Evolutionary conservation across 768 basidiomycete species (phyloP).

Genomic region (Gloeopeniophorella convolvens): DNA sequence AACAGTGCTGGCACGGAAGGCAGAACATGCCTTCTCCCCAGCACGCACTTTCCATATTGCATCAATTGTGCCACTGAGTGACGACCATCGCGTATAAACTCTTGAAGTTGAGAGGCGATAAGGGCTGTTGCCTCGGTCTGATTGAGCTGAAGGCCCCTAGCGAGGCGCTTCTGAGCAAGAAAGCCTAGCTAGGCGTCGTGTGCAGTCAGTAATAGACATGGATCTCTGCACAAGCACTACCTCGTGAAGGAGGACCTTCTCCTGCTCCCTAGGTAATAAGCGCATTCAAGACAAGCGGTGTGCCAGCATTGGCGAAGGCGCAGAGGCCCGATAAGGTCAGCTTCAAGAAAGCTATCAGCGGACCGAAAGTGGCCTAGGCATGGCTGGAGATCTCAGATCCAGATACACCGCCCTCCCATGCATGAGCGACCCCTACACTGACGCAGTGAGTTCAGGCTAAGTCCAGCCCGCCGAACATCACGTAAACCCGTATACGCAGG

Average conservation of each 20-base stretch:
- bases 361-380: too few relatives aligned
- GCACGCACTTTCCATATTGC: slow-evolving; percentile 83
- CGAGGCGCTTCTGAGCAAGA: slow-evolving; percentile 90
- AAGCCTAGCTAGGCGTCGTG: slow-evolving; percentile 57
- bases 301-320: too few relatives aligned
- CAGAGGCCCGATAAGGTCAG: too few relatives aligned
- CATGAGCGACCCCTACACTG: too few relatives aligned
- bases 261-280: slow-evolving; percentile 67
- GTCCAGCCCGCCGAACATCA: too few relatives aligned
- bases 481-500: too few relatives aligned
- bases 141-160: slow-evolving; percentile 87
- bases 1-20: slow-evolving; percentile 69
- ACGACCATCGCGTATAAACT: slow-evolving; percentile 86
- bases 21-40: slow-evolving; percentile 86
- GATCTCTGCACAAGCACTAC: slow-evolving; percentile 27
- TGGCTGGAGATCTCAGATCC: too few relatives aligned
- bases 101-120: slow-evolving; percentile 89
- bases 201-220: neutral
- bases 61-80: slow-evolving; percentile 87
- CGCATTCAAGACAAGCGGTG: too few relatives aligned
- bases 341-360: too few relatives aligned
- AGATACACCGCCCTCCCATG: too few relatives aligned
- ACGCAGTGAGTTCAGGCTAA: too few relatives aligned
- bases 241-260: slow-evolving; percentile 72
- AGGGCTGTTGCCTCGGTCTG: slow-evolving; percentile 82